A percentile compares a stretch with the other conserved stretches of the same genome.
Conservation (phyloP, 2,329 filamentous ascomycete species). For the Plenodomus biglobosus region DNA sequence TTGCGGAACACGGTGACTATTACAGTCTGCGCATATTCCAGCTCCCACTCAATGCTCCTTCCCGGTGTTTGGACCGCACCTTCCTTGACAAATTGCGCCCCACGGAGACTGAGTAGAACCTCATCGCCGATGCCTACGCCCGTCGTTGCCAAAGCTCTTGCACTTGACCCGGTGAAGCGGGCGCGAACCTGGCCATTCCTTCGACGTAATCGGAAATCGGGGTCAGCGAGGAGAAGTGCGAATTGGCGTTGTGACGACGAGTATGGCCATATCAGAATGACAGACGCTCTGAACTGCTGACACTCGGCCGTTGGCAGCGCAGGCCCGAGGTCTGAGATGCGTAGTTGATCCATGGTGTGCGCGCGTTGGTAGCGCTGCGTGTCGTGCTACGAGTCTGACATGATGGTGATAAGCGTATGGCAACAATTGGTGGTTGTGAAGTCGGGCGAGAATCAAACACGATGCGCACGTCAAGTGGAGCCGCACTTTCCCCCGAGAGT, state of each 20-base stretch:
- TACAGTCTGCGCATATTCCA: conserved; percentile 51
- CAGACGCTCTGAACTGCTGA: conserved; percentile 63
- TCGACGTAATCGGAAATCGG: conserved; percentile 77
- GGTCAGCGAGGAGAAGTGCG: conserved; percentile 80
- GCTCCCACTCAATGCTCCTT: conserved; percentile 59
- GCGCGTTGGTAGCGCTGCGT: conserved; percentile 8
- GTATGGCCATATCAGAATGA: conserved; percentile 91
- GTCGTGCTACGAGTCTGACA: conserved; percentile 9
- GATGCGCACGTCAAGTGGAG: conserved; percentile 2
- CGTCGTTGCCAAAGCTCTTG: conserved; percentile 66
- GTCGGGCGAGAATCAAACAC: background rate
- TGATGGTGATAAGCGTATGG: conserved; percentile 2
- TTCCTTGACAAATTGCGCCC: conserved; percentile 64
- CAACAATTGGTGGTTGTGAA: background rate
- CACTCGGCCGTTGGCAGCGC: conserved; percentile 32
- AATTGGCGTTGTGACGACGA: conserved; percentile 73
- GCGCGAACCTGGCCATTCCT: conserved; percentile 79
- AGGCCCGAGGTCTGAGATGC: conserved; percentile 39
- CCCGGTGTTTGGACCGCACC: conserved; percentile 59
- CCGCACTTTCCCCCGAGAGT: conserved; percentile 9
- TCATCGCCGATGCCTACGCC: conserved; percentile 78
- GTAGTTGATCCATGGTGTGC: conserved; percentile 30
- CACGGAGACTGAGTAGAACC: conserved; percentile 68
- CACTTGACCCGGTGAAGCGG: conserved; percentile 70
- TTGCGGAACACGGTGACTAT: conserved; percentile 48